These are phyloP conservation scores for Porogramme epimiltina DNA, from an alignment of 1,284 basidiomycete genomes.

Conservation along the genomic window DNA sequence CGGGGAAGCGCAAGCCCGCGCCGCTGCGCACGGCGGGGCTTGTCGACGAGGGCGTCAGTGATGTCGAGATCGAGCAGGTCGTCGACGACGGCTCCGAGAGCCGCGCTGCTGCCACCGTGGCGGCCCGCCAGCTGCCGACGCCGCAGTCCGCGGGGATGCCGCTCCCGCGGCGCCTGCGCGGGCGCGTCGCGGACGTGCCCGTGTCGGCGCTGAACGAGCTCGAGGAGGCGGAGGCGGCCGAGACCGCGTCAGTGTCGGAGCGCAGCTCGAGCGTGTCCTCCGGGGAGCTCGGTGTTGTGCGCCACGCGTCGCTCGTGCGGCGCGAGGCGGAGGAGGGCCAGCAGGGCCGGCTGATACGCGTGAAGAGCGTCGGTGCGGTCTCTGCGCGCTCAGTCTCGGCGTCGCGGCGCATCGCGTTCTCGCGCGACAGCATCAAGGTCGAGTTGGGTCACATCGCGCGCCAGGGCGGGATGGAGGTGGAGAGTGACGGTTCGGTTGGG, in stretches of 20 bases:
- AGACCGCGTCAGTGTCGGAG: background rate
- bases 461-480: background rate
- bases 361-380: constrained; percentile 27
- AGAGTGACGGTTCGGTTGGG: background rate
- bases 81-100: constrained; percentile 2
- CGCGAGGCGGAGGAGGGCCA: constrained; percentile 1
- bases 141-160: constrained; percentile 2
- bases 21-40: constrained; percentile 9
- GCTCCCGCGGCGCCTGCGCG: background rate
- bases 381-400: constrained; percentile 25
- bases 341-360: constrained; percentile 14
- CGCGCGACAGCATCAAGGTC: constrained; percentile 27
- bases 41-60: background rate
- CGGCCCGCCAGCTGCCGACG: constrained; percentile 7
- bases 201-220: background rate
- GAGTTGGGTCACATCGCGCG: constrained; percentile 19
- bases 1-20: constrained; percentile 14
- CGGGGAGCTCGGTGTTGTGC: constrained; percentile 1
- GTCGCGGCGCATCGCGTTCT: constrained; percentile 16
- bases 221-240: background rate
- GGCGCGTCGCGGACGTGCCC: constrained; percentile 7
- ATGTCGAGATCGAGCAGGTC: constrained; percentile 12
- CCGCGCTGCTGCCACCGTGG: background rate
- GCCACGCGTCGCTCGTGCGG: constrained; percentile 6
- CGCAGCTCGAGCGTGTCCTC: background rate